phyloP scores from a whole-genome alignment of 352 stramenopile genomes.

The Thraustotheca clavata region DNA sequence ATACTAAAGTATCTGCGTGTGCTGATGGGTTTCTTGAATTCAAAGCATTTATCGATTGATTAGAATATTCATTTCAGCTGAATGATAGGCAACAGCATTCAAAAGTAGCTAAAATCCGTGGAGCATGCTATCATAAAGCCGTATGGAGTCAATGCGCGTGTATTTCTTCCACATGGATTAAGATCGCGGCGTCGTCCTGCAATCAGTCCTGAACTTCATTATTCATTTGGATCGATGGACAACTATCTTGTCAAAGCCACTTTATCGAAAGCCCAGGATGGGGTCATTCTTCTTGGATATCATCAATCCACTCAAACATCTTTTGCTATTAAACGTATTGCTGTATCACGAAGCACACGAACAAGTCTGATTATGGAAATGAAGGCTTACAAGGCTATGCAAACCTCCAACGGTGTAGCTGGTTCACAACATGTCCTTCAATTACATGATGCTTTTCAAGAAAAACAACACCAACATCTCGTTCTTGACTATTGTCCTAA shows the following conservation, averaged over 20 bases:
- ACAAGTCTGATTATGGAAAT: neutral
- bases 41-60: too few species aligned
- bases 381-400: neutral
- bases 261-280: neutral
- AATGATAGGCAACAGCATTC: too few species aligned
- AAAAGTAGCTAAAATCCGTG: too few species aligned
- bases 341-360: neutral
- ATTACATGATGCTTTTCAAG: neutral
- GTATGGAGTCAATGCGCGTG: too few species aligned
- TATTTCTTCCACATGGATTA: too few species aligned
- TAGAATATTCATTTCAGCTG: too few species aligned
- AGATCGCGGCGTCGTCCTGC: too few species aligned
- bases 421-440: neutral
- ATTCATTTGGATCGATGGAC: too few species aligned
- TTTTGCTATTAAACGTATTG: neutral
- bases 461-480: conserved; percentile 22
- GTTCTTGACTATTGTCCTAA: conserved; percentile 55
- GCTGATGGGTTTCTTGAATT: too few species aligned
- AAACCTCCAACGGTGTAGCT: neutral
- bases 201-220: too few species aligned
- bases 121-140: too few species aligned
- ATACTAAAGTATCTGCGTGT: too few species aligned
- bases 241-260: neutral
- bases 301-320: neutral
- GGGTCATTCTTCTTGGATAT: neutral